Base-by-base conservation (phyloP, 495 filamentous ascomycete genomes). In the Penicillium coprophilum region DNA sequence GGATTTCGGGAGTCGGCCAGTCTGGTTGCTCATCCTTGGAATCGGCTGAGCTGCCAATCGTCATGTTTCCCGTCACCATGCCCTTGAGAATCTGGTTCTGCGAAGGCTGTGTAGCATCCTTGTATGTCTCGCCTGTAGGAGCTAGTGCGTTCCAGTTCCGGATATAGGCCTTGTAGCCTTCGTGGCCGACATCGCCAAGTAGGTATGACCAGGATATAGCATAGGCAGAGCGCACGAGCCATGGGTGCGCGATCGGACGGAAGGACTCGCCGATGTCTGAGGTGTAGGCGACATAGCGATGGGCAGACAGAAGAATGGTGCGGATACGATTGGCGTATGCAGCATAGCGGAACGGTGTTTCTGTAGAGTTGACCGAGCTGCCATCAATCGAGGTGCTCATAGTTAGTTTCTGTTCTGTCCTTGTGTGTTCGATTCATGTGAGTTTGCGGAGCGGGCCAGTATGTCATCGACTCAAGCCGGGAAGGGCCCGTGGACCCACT, bases 251-350 rank as follows among this genome's bases (percentile, higher is more conserved):
- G 52, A 97, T 81, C 4, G 94, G 94, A 6, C 94, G 87, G 74
- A 98, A 98, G 9, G 90, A 95, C 71, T 98, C 94, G 68, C 94
- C 94, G 41, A 98, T 91, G 70, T 98, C 94, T 31, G 89, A 93
- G 13, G 94, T 97, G 75, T 97, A 98, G 59, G 94, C 94, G 56
- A 98, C 90, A 71, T 98, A 97, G 66, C 94, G 88, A 67, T 98
- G 94, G 27, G 92, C 91, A 40, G 87, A 87, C 65, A 91, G 81
- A 61, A 98, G 85, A 66, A 97, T 88, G 17, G 93, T 98, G 58
- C 91, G 88, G 58, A 92, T 73, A 53, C 92, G 85, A 60, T 85
- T 84, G 48, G 90, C 90, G 76, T 98, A 97, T 63, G 89, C 94
- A 46, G 93, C 94, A 71, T 96, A 98, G 60, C 94, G 90, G 67